Evolutionary conservation across 2,329 filamentous ascomycete genomes (phyloP), one percentile per base, ranked within the genome.

Genomic region (Botryotinia narcissicola): DNA sequence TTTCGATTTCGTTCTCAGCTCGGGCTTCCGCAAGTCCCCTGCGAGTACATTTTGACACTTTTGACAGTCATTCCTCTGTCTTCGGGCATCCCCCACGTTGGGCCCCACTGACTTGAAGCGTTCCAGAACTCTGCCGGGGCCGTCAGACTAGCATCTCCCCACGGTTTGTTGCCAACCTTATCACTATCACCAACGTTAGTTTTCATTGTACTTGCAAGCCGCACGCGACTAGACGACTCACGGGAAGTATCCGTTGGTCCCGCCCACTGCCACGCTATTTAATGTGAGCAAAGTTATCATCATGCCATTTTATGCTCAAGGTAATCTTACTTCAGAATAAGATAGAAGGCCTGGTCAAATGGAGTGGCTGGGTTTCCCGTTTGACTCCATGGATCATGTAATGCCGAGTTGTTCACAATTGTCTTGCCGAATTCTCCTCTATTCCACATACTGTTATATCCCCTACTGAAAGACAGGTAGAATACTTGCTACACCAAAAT

Each of bases 341-440:
- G 80, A 75, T 85, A 87, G 76, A 88, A 87, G 0, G 81, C 77
- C 76, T 87, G 83, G 77, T 88, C 86, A 77, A 88, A 88, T 0
- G 86, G 86, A 4, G 86, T 84, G 74, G 84, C 86, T 57, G 62
- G 51, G 20, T 46, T 59, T 9, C 74, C 76, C 4, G 73, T 75
- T n/a, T 79, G 78, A 10, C 79, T 81, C 85, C 86, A 87, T 1
- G 86, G 86, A 75, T 87, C 82, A 6, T 80, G 78, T 20, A 84
- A 76, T 0, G 83, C 78, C 0, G 84, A 84, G 68, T 80, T 78
- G 74, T 87, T 86, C 63, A 83, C 81, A 14, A 81, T 81, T 71
- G 79, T 81, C 40, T 79, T 76, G 37, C 81, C 80, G 18, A 87
- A 87, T 46, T 82, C 76, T 18, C 85, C 86, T 22, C 82, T 80